Base-by-base conservation (phyloP, 306 rosid genomes). In the Fagus crenata region DNA sequence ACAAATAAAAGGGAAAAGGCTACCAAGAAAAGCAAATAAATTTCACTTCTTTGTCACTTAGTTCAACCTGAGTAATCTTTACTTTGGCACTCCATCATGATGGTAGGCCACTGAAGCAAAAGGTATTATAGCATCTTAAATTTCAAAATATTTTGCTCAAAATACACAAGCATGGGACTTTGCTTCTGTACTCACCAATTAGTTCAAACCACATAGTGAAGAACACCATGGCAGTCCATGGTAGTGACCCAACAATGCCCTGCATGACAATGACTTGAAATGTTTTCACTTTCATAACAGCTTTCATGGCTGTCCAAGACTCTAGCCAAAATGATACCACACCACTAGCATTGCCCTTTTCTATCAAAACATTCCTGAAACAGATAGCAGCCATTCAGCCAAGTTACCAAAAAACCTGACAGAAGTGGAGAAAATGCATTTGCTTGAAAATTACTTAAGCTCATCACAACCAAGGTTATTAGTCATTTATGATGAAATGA, bases 181-280 rank as follows among this genome's bases (percentile, higher is more conserved):
- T 49, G 42, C 74, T 36, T 70, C 72, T 56, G 75, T 69, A 54
- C 89, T 82, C 85, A 92, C 99, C 99, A 13, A 95, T 88, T 67
- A 95, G 85, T 87, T 95, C 91, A 46, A 95, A 95, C 99, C 99
- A 95, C 99, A 95, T 92, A 51, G 99, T 95, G 90, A 95, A 92
- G 91, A 95, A 95, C 83, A 95, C 99, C 99, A 92, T 95, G 84
- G 99, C 97, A 65, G 97, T 95, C 99, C 99, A 95, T n/a, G 99
- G 99, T 40, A 95, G 88, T 6, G 97, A 95, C 41, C 97, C 97
- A 72, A 95, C 82, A 72, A 92, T 75, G 35, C 99, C 97, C 85
- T 92, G 99, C 84, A 95, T 70, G 78, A 95, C 99, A 68, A 95
- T 90, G 55, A 95, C 84, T 84, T 89, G 97, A 82, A 95, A 95